These are phyloP conservation scores for Botrytis sinoallii DNA, from an alignment of 2,329 filamentous ascomycete species.

Conservation along the genomic window DNA sequence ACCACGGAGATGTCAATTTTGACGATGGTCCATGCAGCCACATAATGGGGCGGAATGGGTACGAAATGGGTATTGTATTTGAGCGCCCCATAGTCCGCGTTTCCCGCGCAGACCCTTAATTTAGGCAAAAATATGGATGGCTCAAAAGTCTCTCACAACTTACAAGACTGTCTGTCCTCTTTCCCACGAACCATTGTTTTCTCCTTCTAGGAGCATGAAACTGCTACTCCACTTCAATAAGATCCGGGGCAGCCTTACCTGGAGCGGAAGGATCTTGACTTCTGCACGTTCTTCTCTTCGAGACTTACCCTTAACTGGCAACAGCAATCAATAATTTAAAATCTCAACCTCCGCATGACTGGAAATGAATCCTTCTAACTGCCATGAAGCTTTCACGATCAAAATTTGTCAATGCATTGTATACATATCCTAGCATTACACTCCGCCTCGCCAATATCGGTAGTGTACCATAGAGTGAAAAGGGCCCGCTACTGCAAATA, in stretches of 20 bases:
- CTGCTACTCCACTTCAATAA: neutral
- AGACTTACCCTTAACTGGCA: neutral
- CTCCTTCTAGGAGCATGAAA: neutral
- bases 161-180: neutral
- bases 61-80: neutral
- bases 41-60: constrained; percentile 2
- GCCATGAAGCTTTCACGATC: constrained; percentile 14
- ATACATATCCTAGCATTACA: neutral
- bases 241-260: neutral
- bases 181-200: neutral
- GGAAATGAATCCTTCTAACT: neutral
- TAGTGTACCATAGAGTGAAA: constrained; percentile 1
- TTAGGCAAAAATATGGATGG: constrained; percentile 9
- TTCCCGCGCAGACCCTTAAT: constrained; percentile 12
- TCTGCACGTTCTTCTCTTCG: neutral
- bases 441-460: neutral
- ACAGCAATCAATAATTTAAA: neutral
- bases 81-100: constrained; percentile 6
- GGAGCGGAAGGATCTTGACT: neutral
- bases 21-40: constrained; percentile 1
- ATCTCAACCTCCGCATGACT: constrained; percentile 8
- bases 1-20: constrained; percentile 3
- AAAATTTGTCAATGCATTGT: constrained; percentile 6
- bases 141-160: neutral
- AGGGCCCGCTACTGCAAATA: constrained; percentile 11